Base-by-base conservation (phyloP, 2,329 filamentous ascomycete species). In the Nothophaeocryptopus gaeumannii region DNA sequence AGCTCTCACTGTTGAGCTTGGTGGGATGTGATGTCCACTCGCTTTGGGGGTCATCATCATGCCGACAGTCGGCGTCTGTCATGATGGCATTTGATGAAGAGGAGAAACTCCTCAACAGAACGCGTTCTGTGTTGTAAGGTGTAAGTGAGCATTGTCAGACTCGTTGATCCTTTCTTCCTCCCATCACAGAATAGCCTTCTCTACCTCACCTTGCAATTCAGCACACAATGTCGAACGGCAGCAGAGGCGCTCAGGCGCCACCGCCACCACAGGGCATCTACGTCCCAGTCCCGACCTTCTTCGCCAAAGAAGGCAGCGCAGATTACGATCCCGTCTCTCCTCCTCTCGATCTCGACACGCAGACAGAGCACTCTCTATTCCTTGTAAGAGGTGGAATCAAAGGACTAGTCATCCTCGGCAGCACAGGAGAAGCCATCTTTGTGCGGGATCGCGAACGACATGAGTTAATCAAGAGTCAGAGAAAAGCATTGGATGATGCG, bases 201-300 rank as follows among this genome's bases (percentile, higher is more conserved):
- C 8, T 11, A 5, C 26, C 8, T 8, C n/a, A n/a, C n/a, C n/a
- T n/a, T n/a, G n/a, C n/a, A n/a, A n/a, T n/a, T n/a, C n/a, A n/a
- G n/a, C n/a, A 16, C 47, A 51, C 40, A 32, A 56, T 56, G 54
- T 34, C 46, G 20, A 26, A 26, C 20, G 49, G 53, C 31, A 53
- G 33, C 38, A 37, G 50, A 49, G 47, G 52, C 16, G 47, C 53
- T 11, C 53, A 42, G 31, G 50, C 54, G 10, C 48, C 58, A 16
- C 78, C 78, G 35, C 78, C 78, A 26, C 73, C 75, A 38, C 50
- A 58, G 39, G 80, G 80, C 55, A 76, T 82, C 59, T 82, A 78
- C 61, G 79, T 82, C 51, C 79, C 79, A 37, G 67, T 83, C 37
- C 82, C 82, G 5, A 85, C 83, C 42, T 85, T 86, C 73, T 85